Evolutionary conservation across 768 basidiomycete species (phyloP).

Genomic region (Hygrophorus russula): DNA sequence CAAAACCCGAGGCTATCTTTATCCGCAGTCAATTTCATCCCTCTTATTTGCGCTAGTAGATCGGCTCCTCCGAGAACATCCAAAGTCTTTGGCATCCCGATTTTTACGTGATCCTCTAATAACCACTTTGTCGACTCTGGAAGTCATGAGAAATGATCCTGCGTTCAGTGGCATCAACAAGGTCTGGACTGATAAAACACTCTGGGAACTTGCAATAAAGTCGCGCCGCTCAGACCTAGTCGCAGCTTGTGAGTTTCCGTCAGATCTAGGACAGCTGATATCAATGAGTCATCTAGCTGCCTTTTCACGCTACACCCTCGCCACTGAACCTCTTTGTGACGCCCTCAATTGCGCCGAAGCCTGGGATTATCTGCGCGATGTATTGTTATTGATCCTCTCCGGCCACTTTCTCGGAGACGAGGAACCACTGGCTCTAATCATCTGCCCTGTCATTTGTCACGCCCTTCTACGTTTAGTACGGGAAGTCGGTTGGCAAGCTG

Average conservation of each 20-base stretch:
- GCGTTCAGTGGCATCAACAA: constrained; percentile 6
- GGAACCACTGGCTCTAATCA: constrained; percentile 38
- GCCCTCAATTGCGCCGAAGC: constrained; percentile 35
- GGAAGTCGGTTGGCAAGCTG: constrained; percentile 11
- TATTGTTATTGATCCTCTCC: constrained; percentile 35
- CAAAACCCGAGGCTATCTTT: constrained; percentile 11
- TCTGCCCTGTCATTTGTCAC: constrained; percentile 37
- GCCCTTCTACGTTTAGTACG: constrained; percentile 33
- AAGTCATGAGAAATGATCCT: constrained; percentile 7
- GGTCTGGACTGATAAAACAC: constrained; percentile 18
- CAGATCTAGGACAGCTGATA: not conserved
- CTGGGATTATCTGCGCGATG: constrained; percentile 43
- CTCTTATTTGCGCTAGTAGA: constrained; percentile 14
- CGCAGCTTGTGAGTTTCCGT: constrained; percentile 27
- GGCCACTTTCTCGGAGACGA: constrained; percentile 33
- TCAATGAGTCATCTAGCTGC: constrained; percentile 23
- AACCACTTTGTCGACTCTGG: constrained; percentile 20
- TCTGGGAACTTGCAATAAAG: constrained; percentile 26
- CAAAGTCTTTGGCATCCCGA: constrained; percentile 1
- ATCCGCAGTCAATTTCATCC: constrained; percentile 10
- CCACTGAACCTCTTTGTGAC: constrained; percentile 16
- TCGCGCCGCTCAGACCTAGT: constrained; percentile 20
- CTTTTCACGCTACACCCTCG: constrained; percentile 32
- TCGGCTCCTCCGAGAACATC: constrained; percentile 8
- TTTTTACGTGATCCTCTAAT: constrained; percentile 26